A percentile compares a stretch with the other conserved stretches of the same genome.
These are phyloP conservation scores for Dactylella cylindrospora DNA, from an alignment of 2,329 filamentous ascomycete genomes.

Conservation along the genomic window DNA sequence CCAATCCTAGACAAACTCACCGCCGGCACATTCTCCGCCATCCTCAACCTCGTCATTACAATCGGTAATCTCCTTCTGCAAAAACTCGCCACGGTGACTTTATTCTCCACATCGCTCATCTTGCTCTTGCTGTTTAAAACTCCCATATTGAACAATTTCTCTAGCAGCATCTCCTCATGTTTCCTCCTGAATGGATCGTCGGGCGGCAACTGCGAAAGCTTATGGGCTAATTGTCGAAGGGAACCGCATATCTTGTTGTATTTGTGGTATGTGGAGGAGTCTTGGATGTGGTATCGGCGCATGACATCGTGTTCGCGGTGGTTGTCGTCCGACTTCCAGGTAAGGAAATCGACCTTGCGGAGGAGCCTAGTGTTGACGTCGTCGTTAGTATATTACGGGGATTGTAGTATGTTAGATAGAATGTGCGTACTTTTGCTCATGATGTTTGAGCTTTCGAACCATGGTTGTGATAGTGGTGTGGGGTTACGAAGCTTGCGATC, in stretches of 20 bases:
- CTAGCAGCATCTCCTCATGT: constrained; percentile 81
- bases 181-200: constrained; percentile 75
- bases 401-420: constrained; percentile 1
- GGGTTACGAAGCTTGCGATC: constrained; percentile 2
- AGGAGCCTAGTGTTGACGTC: constrained; percentile 61
- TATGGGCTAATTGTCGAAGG: constrained; percentile 86
- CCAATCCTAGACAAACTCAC: constrained; percentile 54
- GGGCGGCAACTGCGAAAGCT: constrained; percentile 77
- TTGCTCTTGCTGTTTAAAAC: constrained; percentile 74
- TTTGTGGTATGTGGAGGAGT: constrained; percentile 78
- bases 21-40: constrained; percentile 87
- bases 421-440: constrained; percentile 74
- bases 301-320: constrained; percentile 81
- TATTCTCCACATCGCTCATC: constrained; percentile 80
- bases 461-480: no score
- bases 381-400: constrained; percentile 6
- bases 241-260: constrained; percentile 71
- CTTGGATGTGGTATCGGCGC: constrained; percentile 86
- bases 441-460: constrained; percentile 94
- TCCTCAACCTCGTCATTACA: constrained; percentile 83
- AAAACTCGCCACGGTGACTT: constrained; percentile 85
- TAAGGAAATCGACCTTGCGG: constrained; percentile 88
- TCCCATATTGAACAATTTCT: constrained; percentile 92
- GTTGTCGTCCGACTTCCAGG: constrained; percentile 82
- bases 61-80: constrained; percentile 81